Conservation (phyloP, 2,329 filamentous ascomycete species). For the Colletotrichum liriopes region DNA sequence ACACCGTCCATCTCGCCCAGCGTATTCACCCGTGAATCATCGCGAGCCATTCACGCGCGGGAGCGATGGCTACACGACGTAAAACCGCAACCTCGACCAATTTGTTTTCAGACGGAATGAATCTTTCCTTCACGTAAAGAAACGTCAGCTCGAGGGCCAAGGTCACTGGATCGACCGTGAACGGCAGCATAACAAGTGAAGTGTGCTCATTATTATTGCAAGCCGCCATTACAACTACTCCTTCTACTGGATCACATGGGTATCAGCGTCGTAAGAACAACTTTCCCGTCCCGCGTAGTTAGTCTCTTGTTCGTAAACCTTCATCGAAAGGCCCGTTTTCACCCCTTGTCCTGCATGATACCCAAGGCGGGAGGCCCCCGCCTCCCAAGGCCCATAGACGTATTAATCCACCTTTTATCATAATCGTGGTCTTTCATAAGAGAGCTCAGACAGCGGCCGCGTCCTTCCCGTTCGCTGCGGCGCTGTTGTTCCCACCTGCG, state of each 20-base stretch:
- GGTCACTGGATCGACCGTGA: neutral
- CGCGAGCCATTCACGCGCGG: no score
- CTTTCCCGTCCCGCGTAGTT: neutral
- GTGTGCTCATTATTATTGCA: slow-evolving; percentile 1
- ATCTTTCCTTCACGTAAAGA: no score
- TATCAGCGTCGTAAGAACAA: slow-evolving; percentile 17
- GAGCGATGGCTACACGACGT: no score
- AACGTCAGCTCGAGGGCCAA: neutral
- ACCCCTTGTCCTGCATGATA: neutral
- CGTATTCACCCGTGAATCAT: no score
- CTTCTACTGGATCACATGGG: slow-evolving; percentile 7
- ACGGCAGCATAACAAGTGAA: neutral
- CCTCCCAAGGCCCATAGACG: neutral
- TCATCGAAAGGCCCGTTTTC: neutral
- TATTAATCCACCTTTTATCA: slow-evolving; percentile 21
- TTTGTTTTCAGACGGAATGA: no score
- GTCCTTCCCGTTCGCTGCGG: slow-evolving; percentile 14
- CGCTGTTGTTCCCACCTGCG: slow-evolving; percentile 16
- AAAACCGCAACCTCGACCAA: no score
- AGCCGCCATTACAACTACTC: neutral
- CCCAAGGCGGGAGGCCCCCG: neutral
- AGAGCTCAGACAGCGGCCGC: slow-evolving; percentile 5
- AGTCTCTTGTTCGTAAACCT: neutral
- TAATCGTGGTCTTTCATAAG: slow-evolving; percentile 17
- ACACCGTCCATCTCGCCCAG: no score